phyloP scores from a whole-genome alignment of 805 yeast genomes.

The Ogataea pini region DNA sequence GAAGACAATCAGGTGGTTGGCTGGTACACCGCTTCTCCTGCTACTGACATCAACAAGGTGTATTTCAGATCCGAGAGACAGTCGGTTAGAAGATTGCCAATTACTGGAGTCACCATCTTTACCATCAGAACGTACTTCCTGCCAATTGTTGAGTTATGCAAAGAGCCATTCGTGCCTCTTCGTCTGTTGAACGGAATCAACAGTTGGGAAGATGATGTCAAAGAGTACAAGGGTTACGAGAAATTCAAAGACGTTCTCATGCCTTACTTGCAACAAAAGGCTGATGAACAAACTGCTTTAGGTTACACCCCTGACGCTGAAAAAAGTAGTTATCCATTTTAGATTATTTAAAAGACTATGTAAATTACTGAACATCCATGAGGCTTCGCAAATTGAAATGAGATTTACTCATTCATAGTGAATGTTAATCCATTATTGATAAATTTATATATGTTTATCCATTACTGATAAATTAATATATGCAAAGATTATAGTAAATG shows the following conservation, averaged over 20 bases:
- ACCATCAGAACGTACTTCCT: conserved; percentile 65
- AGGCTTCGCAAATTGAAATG: conserved; percentile 7
- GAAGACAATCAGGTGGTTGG: conserved; percentile 55
- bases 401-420: neutral
- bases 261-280: conserved; percentile 53
- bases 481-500: conserved; percentile 13
- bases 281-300: conserved; percentile 46
- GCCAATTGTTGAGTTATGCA: conserved; percentile 52
- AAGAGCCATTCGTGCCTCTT: conserved; percentile 63
- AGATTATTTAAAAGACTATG: conserved; percentile 6
- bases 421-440: conserved; percentile 3
- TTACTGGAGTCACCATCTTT: conserved; percentile 56
- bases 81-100: conserved; percentile 59
- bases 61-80: conserved; percentile 68
- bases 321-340: conserved; percentile 45
- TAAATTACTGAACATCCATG: conserved; percentile 5
- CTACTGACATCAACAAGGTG: conserved; percentile 46
- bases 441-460: neutral
- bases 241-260: conserved; percentile 53
- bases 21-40: conserved; percentile 62
- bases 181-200: conserved; percentile 58
- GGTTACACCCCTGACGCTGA: conserved; percentile 45
- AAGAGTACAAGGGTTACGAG: conserved; percentile 58
- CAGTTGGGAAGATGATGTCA: conserved; percentile 62
- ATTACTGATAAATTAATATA: conserved; percentile 4